Evolutionary conservation across 768 basidiomycete species (phyloP), one percentile per base, ranked within the genome.

Genomic region (Pisolithus microcarpus): DNA sequence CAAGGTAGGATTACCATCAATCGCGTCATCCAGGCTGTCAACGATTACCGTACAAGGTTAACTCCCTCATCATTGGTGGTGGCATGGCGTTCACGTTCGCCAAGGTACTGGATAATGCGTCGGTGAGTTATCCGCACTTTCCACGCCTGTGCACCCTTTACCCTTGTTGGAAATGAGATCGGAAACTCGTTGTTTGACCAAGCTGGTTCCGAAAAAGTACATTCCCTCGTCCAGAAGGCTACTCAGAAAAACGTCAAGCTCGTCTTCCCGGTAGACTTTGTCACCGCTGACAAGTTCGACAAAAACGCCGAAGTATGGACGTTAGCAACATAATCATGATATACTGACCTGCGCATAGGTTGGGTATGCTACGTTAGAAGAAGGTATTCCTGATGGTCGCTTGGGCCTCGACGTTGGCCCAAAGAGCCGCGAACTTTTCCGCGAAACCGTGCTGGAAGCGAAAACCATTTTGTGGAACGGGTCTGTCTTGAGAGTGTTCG

Each of bases 41-140:
- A 28, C 16, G 36, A 30, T 48, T 23, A 36, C 37, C 48, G 9
- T 44, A 44, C 8, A 55, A 92, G 89, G 95, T 98, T 70, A 76
- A 99, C 72, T 89, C 87, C 21, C 75, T 99, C 57, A 97, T 99
- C 67, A 89, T 99, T 59, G 88, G 91, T 56, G 95, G 95, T 63
- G 95, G 95, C 26, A 99, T 99, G 95, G 90, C 91, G 34, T 99
- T 96, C 74, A 99, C 95, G 51, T 99, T 99, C 80, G 92, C 94
- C 72, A 98, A 97, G 76, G 87, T 84, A 6, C 76, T 95, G 51
- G 80, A 97, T 52, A 76, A 81, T 54, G 77, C 92, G 43, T 66
- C 81, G 44, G 91, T 89, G 61, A 55, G 79, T 61, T 49, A 3
- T 44, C 8, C 37, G 18, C 28, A 21, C 42, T 44, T 13, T 50